phyloP scores from a whole-genome alignment of 2,329 filamentous ascomycete genomes.

The Dactylellina drechsleri region DNA sequence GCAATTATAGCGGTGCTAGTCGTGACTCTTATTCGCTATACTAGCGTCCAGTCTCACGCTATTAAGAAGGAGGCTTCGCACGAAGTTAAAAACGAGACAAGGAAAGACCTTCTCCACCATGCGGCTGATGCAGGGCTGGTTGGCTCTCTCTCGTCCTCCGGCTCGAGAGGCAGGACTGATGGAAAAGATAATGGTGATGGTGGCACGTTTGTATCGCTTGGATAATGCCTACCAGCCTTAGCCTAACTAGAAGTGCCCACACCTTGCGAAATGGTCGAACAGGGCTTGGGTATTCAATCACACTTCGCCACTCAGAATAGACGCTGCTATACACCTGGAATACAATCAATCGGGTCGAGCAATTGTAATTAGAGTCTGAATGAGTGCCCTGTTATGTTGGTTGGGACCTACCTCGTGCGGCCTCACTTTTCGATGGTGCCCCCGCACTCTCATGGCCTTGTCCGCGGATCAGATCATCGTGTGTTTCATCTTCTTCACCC shows the following conservation, averaged over 20 bases:
- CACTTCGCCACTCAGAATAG: conserved; percentile 36
- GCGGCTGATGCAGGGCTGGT: conserved; percentile 43
- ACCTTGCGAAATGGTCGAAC: no score
- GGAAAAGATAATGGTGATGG: conserved; percentile 45
- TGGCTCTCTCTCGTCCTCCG: conserved; percentile 31
- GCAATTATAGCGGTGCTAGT: conserved; percentile 49
- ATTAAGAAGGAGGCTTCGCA: conserved; percentile 43
- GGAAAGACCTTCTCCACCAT: conserved; percentile 31
- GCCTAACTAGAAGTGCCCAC: background rate
- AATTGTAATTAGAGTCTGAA: background rate
- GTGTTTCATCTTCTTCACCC: conserved; percentile 9
- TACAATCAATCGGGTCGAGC: background rate
- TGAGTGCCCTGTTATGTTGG: conserved; percentile 14
- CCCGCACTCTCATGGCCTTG: background rate
- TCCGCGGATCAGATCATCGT: background rate
- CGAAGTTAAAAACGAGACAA: conserved; percentile 17
- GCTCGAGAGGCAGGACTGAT: conserved; percentile 15
- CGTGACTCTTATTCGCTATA: conserved; percentile 51
- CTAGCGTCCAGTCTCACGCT: conserved; percentile 46
- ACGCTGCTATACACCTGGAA: background rate
- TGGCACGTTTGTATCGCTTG: conserved; percentile 46
- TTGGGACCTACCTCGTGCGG: background rate
- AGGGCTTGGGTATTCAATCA: background rate
- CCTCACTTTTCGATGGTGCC: background rate
- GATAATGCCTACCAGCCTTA: conserved; percentile 3